phyloP scores from a whole-genome alignment of 2,329 filamentous ascomycete species.

The Endoconidiophora polonica region DNA sequence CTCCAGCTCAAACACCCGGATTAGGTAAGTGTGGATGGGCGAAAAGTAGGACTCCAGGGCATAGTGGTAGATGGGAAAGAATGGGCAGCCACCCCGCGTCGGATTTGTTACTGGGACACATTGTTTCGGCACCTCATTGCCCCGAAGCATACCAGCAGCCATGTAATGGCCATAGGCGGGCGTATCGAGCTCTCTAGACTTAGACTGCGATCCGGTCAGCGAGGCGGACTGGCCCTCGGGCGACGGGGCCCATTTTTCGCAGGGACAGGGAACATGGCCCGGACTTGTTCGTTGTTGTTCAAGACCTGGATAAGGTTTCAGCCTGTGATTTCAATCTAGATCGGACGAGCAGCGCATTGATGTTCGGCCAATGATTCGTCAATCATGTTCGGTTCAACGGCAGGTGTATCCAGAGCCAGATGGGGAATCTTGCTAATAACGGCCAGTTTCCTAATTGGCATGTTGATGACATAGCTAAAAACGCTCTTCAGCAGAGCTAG shows the following conservation, averaged over 20 bases:
- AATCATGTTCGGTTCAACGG: not conserved
- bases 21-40: slow-evolving; percentile 1
- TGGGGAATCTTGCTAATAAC: no score
- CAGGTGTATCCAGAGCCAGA: not conserved
- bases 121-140: no score
- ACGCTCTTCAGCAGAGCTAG: not conserved
- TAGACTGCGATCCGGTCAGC: not conserved
- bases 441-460: no score
- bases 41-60: slow-evolving; percentile 1
- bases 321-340: not conserved
- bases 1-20: not conserved
- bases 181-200: not conserved
- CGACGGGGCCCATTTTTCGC: not conserved
- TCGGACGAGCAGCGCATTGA: not conserved
- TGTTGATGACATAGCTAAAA: not conserved
- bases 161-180: not conserved
- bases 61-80: not conserved
- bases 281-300: not conserved
- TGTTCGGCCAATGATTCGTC: not conserved
- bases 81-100: not conserved
- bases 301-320: not conserved
- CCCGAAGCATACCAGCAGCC: not conserved
- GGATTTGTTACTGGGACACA: no score
- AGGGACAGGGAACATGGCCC: not conserved
- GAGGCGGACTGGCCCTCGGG: not conserved